These are phyloP conservation scores for Calonectria hongkongensis DNA, from an alignment of 2,329 filamentous ascomycete genomes.

Conservation along the genomic window DNA sequence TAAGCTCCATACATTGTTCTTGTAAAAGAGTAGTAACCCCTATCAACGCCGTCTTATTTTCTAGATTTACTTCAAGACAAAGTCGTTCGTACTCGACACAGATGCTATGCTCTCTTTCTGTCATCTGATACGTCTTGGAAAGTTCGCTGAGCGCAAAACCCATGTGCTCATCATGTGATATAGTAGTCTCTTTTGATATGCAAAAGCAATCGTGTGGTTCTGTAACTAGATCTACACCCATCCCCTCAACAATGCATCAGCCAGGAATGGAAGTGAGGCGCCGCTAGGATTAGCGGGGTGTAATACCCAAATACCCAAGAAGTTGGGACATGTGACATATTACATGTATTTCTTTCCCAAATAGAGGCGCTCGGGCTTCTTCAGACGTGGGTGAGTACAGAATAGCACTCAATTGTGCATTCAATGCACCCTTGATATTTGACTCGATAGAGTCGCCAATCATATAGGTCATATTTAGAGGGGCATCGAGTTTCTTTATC, in stretches of 20 bases:
- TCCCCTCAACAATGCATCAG: conserved; percentile 5
- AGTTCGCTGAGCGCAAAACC: not conserved
- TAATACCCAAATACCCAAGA: conserved; percentile 1
- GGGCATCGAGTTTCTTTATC: not conserved
- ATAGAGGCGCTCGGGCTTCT: not conserved
- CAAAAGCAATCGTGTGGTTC: conserved; percentile 15
- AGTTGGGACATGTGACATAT: conserved; percentile 30
- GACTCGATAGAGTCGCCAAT: conserved; percentile 34
- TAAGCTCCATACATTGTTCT: not conserved
- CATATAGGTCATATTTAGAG: conserved; percentile 20
- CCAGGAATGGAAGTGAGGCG: not conserved
- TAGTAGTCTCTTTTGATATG: conserved; percentile 5
- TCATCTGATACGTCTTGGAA: not conserved
- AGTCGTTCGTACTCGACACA: not conserved
- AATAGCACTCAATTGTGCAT: conserved; percentile 22
- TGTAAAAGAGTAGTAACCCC: not conserved
- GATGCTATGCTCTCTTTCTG: conserved; percentile 23
- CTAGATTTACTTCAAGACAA: not conserved
- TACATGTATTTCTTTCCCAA: conserved; percentile 4
- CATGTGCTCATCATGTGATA: not conserved
- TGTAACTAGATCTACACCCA: conserved; percentile 24
- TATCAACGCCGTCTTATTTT: not conserved
- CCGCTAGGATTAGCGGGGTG: not conserved
- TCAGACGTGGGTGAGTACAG: conserved; percentile 21
- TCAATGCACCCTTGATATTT: conserved; percentile 37